Conservation (phyloP, 2,329 filamentous ascomycete genomes). For the Aspergillus novoparasiticus region DNA sequence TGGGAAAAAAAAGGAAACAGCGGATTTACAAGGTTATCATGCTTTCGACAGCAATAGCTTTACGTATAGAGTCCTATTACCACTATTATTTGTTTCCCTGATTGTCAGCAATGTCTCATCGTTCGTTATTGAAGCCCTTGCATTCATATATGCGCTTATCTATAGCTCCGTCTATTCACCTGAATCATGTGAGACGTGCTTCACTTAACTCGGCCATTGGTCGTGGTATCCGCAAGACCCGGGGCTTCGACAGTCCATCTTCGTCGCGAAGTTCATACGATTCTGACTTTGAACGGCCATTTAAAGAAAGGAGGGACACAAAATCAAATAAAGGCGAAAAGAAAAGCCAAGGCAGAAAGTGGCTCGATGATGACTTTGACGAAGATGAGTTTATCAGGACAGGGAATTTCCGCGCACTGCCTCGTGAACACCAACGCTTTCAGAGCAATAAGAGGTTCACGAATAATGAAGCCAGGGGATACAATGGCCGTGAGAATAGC, state of each 20-base stretch:
- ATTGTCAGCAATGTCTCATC: conserved; percentile 12
- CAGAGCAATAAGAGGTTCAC: neutral
- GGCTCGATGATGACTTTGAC: conserved; percentile 22
- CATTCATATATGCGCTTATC: conserved; percentile 20
- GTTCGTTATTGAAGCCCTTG: conserved; percentile 9
- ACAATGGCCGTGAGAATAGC: neutral
- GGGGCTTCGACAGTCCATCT: conserved; percentile 4
- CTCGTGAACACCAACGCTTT: conserved; percentile 24
- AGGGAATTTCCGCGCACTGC: conserved; percentile 32
- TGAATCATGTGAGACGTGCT: conserved; percentile 44
- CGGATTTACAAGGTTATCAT: neutral
- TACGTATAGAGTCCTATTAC: neutral
- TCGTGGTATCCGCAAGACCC: conserved; percentile 61
- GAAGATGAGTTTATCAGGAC: conserved; percentile 35
- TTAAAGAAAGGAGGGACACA: neutral
- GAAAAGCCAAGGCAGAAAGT: neutral
- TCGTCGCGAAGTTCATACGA: neutral
- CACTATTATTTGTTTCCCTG: neutral
- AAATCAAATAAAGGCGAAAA: neutral
- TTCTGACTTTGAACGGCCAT: neutral
- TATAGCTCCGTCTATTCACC: conserved; percentile 9
- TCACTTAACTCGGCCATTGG: conserved; percentile 71
- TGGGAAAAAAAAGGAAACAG: conserved; percentile 8
- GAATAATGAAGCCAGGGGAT: neutral
- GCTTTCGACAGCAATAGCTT: neutral